Conservation (phyloP, 2,329 filamentous ascomycete genomes). For the Cercospora zeina region DNA sequence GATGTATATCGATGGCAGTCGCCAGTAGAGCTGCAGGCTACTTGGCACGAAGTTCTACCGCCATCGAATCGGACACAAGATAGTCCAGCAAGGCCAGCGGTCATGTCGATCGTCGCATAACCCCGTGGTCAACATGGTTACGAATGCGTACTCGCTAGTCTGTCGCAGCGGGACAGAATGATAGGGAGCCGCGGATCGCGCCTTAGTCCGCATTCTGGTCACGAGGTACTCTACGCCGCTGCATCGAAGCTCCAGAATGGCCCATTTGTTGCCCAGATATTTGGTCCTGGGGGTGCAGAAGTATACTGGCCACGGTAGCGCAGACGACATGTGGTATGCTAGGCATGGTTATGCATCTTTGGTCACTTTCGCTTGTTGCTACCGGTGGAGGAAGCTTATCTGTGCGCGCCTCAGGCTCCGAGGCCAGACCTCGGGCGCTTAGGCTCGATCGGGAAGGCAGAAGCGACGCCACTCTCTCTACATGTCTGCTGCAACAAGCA, state of each 20-base stretch:
- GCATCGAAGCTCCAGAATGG: neutral
- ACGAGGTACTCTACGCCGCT: neutral
- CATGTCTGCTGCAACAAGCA: neutral
- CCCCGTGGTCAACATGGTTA: neutral
- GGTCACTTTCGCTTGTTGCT: neutral
- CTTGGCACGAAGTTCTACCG: neutral
- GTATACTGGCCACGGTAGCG: neutral
- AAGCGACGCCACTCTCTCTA: slow-evolving; percentile 4
- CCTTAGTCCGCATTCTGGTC: slow-evolving; percentile 4
- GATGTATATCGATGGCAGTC: neutral
- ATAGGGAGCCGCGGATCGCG: neutral
- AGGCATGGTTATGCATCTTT: neutral
- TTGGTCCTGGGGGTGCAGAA: neutral
- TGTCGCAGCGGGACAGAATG: neutral
- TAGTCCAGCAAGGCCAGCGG: neutral
- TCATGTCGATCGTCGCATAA: neutral
- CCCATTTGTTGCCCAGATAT: neutral
- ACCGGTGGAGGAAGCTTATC: slow-evolving; percentile 2
- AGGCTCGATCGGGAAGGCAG: slow-evolving; percentile 10
- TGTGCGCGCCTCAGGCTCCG: neutral
- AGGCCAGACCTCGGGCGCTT: slow-evolving; percentile 1
- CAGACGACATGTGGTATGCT: neutral
- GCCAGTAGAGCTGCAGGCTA: neutral
- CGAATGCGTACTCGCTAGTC: neutral
- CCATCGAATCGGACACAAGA: neutral